Percentiles rank a stretch among this genome's conserved stretches.
Evolutionary conservation across 257 asterid genomes (phyloP).

Genomic region (Orobanche coerulescens): DNA sequence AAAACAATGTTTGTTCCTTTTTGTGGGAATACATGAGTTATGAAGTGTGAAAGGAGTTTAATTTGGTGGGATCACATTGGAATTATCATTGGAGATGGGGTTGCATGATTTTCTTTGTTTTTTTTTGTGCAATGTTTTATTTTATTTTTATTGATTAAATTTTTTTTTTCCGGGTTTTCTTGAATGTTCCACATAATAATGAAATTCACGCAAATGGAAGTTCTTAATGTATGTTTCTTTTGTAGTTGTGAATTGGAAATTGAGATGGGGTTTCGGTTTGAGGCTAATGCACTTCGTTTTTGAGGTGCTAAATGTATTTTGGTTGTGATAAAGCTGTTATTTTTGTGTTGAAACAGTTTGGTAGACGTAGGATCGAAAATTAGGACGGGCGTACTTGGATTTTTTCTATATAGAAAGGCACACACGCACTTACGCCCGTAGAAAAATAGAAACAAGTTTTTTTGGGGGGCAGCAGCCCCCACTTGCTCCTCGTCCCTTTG

Average conservation of each 20-base stretch:
- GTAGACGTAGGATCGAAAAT: too few species aligned
- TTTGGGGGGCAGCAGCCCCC: too few species aligned
- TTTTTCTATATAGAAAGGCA: too few species aligned
- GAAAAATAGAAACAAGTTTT: too few species aligned
- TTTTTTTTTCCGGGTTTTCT: conserved; percentile 11
- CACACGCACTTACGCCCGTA: too few species aligned
- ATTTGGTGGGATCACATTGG: conserved; percentile 35
- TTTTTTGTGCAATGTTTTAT: conserved; percentile 7
- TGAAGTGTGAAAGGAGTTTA: conserved; percentile 12
- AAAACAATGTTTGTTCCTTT: neutral
- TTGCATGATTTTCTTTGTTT: conserved; percentile 10
- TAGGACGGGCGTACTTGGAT: too few species aligned
- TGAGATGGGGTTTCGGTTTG: conserved; percentile 17
- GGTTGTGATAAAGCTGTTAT: conserved; percentile 3
- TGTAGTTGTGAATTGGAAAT: conserved; percentile 1
- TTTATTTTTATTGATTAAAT: neutral
- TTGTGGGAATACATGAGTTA: neutral
- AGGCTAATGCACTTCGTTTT: conserved; percentile 9
- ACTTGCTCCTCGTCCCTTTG: too few species aligned
- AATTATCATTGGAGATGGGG: conserved; percentile 17
- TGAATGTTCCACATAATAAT: neutral
- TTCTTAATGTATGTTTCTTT: conserved; percentile 12
- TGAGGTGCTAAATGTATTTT: neutral
- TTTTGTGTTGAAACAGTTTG: conserved; percentile 18
- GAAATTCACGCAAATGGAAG: neutral